Percentiles rank a stretch among this genome's conserved stretches.
These are phyloP conservation scores for Pseudodiploospora longispora DNA, from an alignment of 2,329 filamentous ascomycete species.

Conservation along the genomic window DNA sequence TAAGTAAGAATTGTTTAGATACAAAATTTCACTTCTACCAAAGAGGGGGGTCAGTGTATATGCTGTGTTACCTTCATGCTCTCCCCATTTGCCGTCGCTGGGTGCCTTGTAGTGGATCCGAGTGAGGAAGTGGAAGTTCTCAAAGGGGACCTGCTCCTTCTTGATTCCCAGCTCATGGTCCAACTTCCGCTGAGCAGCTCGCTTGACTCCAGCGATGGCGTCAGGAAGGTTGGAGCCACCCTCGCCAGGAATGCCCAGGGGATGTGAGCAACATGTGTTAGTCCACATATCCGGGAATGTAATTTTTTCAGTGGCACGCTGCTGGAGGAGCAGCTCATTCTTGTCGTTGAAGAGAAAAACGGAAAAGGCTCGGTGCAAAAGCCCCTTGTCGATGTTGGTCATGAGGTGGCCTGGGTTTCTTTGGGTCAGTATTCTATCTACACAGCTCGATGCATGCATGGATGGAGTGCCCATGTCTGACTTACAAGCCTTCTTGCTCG, in stretches of 20 bases:
- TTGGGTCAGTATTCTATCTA: constrained; percentile 37
- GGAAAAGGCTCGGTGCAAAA: constrained; percentile 95
- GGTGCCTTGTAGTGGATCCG: constrained; percentile 97
- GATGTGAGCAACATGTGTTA: constrained; percentile 98
- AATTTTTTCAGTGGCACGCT: constrained; percentile 93
- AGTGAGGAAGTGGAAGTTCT: constrained; percentile 89
- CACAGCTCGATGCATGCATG: constrained; percentile 52
- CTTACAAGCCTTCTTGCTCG: constrained; percentile 95
- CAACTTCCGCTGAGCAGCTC: constrained; percentile 86
- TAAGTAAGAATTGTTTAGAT: constrained; percentile 25
- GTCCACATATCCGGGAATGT: constrained; percentile 99
- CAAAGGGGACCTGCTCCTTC: constrained; percentile 76
- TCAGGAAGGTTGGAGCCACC: constrained; percentile 75
- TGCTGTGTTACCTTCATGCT: constrained; percentile 63
- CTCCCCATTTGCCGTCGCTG: constrained; percentile 95
- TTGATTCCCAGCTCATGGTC: constrained; percentile 93
- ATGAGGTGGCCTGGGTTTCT: constrained; percentile 73
- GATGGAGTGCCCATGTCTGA: constrained; percentile 12
- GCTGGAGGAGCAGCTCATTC: constrained; percentile 88
- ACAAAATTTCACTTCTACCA: not conserved
- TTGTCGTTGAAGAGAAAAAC: constrained; percentile 95
- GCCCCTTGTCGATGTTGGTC: constrained; percentile 94
- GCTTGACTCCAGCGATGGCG: constrained; percentile 78
- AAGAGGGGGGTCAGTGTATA: not conserved
- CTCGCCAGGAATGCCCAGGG: constrained; percentile 83